phyloP scores from a whole-genome alignment of 805 yeast genomes.

The Isabelozyma pseudorhagii region DNA sequence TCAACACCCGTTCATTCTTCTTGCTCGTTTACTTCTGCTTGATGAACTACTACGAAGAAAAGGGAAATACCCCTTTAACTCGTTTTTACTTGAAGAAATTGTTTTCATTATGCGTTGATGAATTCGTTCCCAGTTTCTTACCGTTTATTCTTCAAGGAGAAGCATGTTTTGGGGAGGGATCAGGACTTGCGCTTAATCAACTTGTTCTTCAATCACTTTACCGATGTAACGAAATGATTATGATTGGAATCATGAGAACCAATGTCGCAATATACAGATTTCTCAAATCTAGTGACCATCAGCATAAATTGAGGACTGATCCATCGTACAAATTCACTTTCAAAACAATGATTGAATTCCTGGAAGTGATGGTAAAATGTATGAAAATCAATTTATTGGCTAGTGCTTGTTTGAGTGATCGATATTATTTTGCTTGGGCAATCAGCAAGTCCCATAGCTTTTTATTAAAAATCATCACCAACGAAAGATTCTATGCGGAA shows the following conservation, averaged over 20 bases:
- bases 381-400: slow-evolving; percentile 10
- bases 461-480: slow-evolving; percentile 30
- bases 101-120: slow-evolving; percentile 15
- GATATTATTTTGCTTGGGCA: slow-evolving; percentile 59
- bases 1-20: slow-evolving; percentile 22
- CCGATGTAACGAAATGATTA: slow-evolving; percentile 21
- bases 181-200: slow-evolving; percentile 27
- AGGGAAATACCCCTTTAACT: slow-evolving; percentile 23
- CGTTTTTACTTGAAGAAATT: slow-evolving; percentile 27
- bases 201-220: slow-evolving; percentile 30
- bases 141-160: slow-evolving; percentile 15
- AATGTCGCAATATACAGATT: slow-evolving; percentile 2
- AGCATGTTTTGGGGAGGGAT: slow-evolving; percentile 19
- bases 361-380: slow-evolving; percentile 5
- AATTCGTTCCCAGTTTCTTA: slow-evolving; percentile 22
- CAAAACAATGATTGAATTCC: neutral
- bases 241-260: slow-evolving; percentile 4
- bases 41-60: slow-evolving; percentile 27
- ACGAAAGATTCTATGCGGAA: slow-evolving; percentile 17
- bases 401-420: slow-evolving; percentile 39
- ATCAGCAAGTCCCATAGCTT: slow-evolving; percentile 50
- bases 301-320: slow-evolving; percentile 1
- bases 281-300: neutral
- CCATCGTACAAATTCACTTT: slow-evolving; percentile 1
- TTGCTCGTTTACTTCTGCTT: slow-evolving; percentile 34